Evolutionary conservation across 139 green algal genomes (phyloP), one percentile per base, ranked within the genome.

Genomic region (Tetraselmis striata): DNA sequence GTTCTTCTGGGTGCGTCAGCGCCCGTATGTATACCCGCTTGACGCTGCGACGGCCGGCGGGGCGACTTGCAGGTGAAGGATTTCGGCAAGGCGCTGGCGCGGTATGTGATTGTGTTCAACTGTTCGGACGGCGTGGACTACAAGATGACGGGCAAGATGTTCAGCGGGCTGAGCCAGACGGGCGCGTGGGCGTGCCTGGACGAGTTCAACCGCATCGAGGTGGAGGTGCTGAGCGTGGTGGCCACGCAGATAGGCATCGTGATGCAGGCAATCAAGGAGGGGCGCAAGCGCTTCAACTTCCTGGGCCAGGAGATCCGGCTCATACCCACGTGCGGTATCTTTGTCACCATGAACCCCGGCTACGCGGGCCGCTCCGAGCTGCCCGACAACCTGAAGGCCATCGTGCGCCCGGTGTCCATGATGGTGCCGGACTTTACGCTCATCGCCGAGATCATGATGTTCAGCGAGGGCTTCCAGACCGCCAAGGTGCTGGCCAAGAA

Each of bases 391-490:
- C 79, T 93, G 5, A 92, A 96, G 87, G 92, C 93, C 11, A 92
- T 97, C 28, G 80, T 97, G 81, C 90, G 93, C 1, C 92, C 93
- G 23, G 91, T 97, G 31, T 94, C 91, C 59, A 97, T 97, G 93
- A 95, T 97, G 93, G 93, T 97, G 30, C 93, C 93, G 29, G 92
- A 97, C 89, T 95, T 95, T 84, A 92, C 89, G n/a, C 88, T 95
- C 23, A 97, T 97, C 80, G 90, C 92, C 2, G 93, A 97, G 88
- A 97, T 97, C 86, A 95, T 95, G 91, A 94, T 97, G 89, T 95
- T 95, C 86, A 87, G 82, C 28, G 93, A 97, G 84, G 93, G 93
- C 78, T 97, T 95, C 88, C 89, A 88, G 1, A 89, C 84, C 32
- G 92, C 93, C 76, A 95, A 95, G 87, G 67, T 87, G 30, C 84